Base-by-base conservation (phyloP, 176 grass and related monocot genomes). In the Poa annua region DNA sequence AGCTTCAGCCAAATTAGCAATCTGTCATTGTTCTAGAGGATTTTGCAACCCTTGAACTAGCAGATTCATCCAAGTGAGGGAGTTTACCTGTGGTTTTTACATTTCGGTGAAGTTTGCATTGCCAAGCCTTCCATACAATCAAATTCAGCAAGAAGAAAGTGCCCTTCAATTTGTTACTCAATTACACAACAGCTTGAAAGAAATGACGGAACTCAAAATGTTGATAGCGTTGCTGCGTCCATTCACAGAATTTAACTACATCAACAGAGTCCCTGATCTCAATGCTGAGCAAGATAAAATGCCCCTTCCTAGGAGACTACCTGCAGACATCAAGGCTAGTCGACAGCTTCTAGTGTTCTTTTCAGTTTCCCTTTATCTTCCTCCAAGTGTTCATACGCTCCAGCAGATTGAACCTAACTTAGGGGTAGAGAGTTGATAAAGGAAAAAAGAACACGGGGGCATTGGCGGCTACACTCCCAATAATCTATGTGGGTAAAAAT, bases 401-500 rank as follows among this genome's bases (percentile, higher is more conserved):
- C 22, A 63, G 7, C 13, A 61, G 6, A 39, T 9, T 41, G 34
- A 36, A 25, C 5, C 22, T 11, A 41, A 59, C 39, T 33, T 59
- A n/a, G 22, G 80, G 11, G 52, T 17, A 20, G 14, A 52, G 6
- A 53, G 8, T 16, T 32, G 2, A n/a, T 20, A 11, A 8, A 41
- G 39, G 4, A 41, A 41, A 53, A 35, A 7, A 29, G 10, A 75
- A 75, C 6, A 11, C 0, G 11, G 11, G 26, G 29, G 49, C 4
- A 55, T 32, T 51, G 14, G 32, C 74, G 13, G 51, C 32, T 76
- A 76, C n/a, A 19, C 74, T 21, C 32, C 50, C 50, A 38, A 14
- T 75, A 75, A 62, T 83, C 80, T 74, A 73, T 74, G 15, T 17
- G 2, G 45, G 45, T 74, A 51, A 74, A 74, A 10, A 51, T 29